Base-by-base conservation (phyloP, 805 yeast species). In the Komagataella populi region DNA sequence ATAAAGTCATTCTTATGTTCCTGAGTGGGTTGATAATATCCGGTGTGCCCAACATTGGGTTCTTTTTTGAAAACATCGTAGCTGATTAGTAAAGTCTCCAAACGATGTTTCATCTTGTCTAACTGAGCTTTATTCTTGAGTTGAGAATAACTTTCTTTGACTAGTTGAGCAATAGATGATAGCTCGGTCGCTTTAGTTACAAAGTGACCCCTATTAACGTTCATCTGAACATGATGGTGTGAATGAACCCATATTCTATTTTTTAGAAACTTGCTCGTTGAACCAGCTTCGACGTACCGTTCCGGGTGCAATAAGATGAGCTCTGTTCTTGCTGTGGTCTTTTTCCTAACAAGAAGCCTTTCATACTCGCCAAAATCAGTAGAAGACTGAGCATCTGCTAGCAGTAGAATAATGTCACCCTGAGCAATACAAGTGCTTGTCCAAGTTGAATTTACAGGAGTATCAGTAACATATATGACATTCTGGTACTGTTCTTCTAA, bases 401-500 rank as follows among this genome's bases (percentile, higher is more conserved):
- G 65, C 16, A 93, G 69, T 36, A 93, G 69, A n/a, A 91, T 80
- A 69, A 97, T 90, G 65, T 91, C 98, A 16, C 96, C 98, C 64
- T 91, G 97, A 6, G 90, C 81, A 45, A 91, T 84, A 64, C 98
- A 93, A 0, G 96, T 87, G 6, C 80, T 75, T 0, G 96, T 87
- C 99, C 99, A 91, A 17, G 81, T 75, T 0, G 96, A 85, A 56
- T 80, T 81, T 2, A 84, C 80, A 0, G 85, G 74, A 0, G 96
- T 81, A 59, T 93, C 98, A 23, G 93, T 90, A 10, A 91, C 81
- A 60, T 91, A 93, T 1, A 91, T 79, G 3, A 93, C 84, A n/a
- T 88, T 84, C 57, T 91, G 87, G 63, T 83, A 87, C 55, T 79
- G 76, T 59, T 90, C 97, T 70, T 91, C 99, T 49, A 93, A 71